Evolutionary conservation across 2,329 filamentous ascomycete species (phyloP), one percentile per base, ranked within the genome.

Genomic region (Chrysoporthe deuterocubensis): DNA sequence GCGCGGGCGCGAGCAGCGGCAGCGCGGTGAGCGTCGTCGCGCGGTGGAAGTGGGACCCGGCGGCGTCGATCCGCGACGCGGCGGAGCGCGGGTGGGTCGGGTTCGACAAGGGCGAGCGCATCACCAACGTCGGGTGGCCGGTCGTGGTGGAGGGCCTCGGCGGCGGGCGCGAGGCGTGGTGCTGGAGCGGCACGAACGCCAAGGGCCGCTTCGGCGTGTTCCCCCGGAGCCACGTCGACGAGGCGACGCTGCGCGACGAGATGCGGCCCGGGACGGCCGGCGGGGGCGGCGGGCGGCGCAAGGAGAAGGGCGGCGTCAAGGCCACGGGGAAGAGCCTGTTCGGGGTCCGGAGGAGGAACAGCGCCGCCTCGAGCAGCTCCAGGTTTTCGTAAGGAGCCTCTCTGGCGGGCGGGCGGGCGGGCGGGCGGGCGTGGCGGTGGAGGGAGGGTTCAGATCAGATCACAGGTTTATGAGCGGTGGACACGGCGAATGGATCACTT

Each of bases 91-190:
- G 80, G 13, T 88, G 86, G 86, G 77, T 88, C n/a, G 82, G 79
- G 71, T 87, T 92, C 73, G 88, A 90, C 42, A 90, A 89, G 74
- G 87, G 87, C 26, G 90, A 92, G 70, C 81, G 84, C 3, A 90
- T 91, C 18, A 88, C 83, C 71, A 92, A 90, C 77, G 92, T 87
- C 34, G 79, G 78, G 64, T 87, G 84, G 66, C 66, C 66, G 13
- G 62, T 14, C 2, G 46, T 57, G 4, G 69, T 77, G 1, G 74
- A 78, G 64, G 61, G 48, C 1, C 46, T 37, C 0, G 61, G 61
- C 2, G 61, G 61, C 8, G 66, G 66, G 34, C 72, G 73, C 3
- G 75, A 78, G 65, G 75, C 76, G 63, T 79, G 78, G 78, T 78
- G 76, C 67, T 79, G 78, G 78, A 75, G 73, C 21, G 78, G 77